A percentile compares a stretch with the other conserved stretches of the same genome.
These are phyloP conservation scores for Casuarina equisetifolia DNA, from an alignment of 306 rosid species.

Conservation along the genomic window DNA sequence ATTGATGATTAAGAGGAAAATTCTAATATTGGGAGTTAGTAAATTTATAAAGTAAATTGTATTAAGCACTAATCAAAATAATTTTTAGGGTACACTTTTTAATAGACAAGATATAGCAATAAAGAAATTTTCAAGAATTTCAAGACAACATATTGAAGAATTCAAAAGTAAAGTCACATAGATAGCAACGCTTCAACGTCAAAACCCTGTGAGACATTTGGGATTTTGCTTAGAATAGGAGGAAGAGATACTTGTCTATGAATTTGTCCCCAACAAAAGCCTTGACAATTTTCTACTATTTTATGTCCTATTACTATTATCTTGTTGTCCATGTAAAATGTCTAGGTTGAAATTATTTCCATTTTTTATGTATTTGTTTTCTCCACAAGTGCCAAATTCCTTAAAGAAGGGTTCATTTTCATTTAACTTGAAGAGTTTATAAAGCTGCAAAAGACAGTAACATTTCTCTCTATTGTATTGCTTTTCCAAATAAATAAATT, in stretches of 20 bases:
- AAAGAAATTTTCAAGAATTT: constrained; percentile 27
- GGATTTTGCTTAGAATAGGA: constrained; percentile 38
- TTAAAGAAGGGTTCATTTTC: too few species aligned
- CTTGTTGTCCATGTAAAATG: background rate
- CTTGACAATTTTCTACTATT: constrained; percentile 21
- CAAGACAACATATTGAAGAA: constrained; percentile 30
- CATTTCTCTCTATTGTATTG: too few species aligned
- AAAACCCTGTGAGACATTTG: constrained; percentile 29
- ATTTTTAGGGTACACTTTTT: background rate
- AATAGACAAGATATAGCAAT: constrained; percentile 30
- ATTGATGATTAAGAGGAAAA: too few species aligned
- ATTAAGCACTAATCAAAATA: background rate
- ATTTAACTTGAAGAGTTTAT: too few species aligned
- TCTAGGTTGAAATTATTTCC: too few species aligned
- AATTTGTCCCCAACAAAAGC: constrained; percentile 36
- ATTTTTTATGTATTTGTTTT: too few species aligned
- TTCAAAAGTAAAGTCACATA: constrained; percentile 32
- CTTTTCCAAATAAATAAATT: too few species aligned
- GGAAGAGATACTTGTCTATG: constrained; percentile 35
- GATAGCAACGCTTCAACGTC: constrained; percentile 34
- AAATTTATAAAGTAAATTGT: too few species aligned
- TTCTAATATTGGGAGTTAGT: too few species aligned
- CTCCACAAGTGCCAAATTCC: too few species aligned
- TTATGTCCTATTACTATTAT: background rate
- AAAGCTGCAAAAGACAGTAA: too few species aligned